Conservation (phyloP, 352 stramenopile genomes). For the Pythium dissimile region DNA sequence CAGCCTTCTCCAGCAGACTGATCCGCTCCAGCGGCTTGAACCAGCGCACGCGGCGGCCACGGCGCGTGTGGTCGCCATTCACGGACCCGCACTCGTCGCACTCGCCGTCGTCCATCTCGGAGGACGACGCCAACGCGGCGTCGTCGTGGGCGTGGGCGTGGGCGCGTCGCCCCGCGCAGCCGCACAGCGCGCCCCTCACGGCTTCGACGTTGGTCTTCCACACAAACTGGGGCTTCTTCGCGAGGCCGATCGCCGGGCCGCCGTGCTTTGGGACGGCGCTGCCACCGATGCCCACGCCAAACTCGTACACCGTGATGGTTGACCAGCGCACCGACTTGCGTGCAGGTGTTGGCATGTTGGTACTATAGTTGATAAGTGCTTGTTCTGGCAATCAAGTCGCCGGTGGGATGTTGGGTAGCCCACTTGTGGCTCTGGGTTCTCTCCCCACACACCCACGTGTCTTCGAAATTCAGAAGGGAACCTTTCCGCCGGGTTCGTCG, state of each 20-base stretch:
- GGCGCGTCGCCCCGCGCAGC: not conserved
- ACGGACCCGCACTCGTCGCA: slow-evolving; percentile 4
- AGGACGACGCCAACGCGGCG: slow-evolving; percentile 4
- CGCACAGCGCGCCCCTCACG: slow-evolving; percentile 14
- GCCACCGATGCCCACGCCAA: slow-evolving; percentile 39
- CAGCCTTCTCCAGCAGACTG: slow-evolving; percentile 23
- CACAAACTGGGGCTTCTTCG: slow-evolving; percentile 27
- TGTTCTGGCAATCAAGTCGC: no score
- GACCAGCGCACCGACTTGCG: slow-evolving; percentile 40
- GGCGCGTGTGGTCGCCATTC: not conserved
- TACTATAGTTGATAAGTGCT: no score
- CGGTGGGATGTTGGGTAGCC: not conserved
- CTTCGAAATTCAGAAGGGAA: slow-evolving; percentile 1
- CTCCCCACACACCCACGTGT: not conserved
- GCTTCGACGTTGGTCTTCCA: slow-evolving; percentile 35
- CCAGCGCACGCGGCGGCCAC: slow-evolving; percentile 16
- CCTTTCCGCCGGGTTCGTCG: not conserved
- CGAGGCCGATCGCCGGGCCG: slow-evolving; percentile 40
- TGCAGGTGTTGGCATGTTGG: slow-evolving; percentile 13
- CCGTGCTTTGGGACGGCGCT: slow-evolving; percentile 41
- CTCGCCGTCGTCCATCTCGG: slow-evolving; percentile 1
- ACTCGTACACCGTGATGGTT: slow-evolving; percentile 59
- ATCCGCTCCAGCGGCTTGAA: slow-evolving; percentile 28
- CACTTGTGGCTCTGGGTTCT: not conserved
- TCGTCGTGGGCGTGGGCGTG: not conserved